Conservation (phyloP, 257 asterid species). For the Jaltomata sinuosa region DNA sequence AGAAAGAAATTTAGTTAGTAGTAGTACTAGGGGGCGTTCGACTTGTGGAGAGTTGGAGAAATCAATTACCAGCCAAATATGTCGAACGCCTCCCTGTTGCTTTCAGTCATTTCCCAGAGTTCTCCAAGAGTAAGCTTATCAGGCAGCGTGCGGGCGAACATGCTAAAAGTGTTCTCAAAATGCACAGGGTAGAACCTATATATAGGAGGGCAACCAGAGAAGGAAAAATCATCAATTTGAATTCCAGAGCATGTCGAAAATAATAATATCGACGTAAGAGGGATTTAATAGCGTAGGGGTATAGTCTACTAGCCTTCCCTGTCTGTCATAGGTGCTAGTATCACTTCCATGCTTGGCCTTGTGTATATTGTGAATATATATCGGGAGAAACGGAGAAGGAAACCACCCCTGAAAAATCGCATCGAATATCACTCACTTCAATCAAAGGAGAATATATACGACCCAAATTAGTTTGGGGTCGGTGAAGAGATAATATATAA, state of each 20-base stretch:
- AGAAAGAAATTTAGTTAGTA: too few species aligned
- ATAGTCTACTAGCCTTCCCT: conserved; percentile 52
- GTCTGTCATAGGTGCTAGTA: conserved; percentile 56
- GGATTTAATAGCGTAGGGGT: neutral
- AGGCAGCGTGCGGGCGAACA: conserved; percentile 41
- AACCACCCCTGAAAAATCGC: conserved; percentile 49
- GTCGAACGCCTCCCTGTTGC: conserved; percentile 55
- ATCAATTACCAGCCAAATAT: conserved; percentile 16
- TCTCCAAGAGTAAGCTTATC: conserved; percentile 69
- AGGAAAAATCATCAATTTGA: neutral
- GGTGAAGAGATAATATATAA: neutral
- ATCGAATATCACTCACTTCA: neutral
- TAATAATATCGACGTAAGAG: too few species aligned
- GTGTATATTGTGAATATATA: conserved; percentile 64
- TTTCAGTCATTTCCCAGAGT: conserved; percentile 70
- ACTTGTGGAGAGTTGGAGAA: neutral
- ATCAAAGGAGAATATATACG: neutral
- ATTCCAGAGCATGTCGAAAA: too few species aligned
- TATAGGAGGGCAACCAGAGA: neutral
- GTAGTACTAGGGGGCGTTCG: neutral
- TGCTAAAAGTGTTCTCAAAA: conserved; percentile 81
- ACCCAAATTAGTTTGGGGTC: neutral
- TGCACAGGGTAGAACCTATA: conserved; percentile 51
- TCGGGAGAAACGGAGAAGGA: conserved; percentile 67
- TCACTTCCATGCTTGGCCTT: conserved; percentile 84